phyloP scores from a whole-genome alignment of 441 rosid genomes.

The Erodium trifolium region DNA sequence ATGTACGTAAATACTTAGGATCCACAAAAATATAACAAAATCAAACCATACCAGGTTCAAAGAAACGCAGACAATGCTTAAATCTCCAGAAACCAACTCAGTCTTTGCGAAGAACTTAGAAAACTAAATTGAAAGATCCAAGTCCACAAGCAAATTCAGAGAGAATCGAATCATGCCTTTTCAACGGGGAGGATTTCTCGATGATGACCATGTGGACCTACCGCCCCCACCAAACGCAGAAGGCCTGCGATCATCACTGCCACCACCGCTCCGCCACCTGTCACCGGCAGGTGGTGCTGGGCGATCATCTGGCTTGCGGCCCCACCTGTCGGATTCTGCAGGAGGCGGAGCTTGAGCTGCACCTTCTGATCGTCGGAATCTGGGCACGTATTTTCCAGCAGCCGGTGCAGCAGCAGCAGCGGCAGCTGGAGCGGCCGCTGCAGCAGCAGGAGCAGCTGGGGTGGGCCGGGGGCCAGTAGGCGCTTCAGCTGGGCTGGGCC shows the following conservation, averaged over 20 bases:
- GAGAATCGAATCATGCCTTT: too few relatives aligned
- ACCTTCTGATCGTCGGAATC: conserved; percentile 32
- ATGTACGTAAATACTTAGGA: too few relatives aligned
- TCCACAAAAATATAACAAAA: too few relatives aligned
- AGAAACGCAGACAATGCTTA: too few relatives aligned
- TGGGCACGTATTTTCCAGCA: conserved; percentile 64
- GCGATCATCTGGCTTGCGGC: conserved; percentile 21
- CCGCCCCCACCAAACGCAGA: conserved; percentile 19
- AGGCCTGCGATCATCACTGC: conserved; percentile 20
- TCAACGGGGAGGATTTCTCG: conserved; percentile 25
- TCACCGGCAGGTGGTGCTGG: neutral
- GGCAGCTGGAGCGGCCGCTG: conserved; percentile 12
- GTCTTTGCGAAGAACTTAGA: too few relatives aligned
- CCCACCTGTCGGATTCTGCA: conserved; percentile 41
- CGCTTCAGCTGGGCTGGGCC: conserved; percentile 26
- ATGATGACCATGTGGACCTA: conserved; percentile 40
- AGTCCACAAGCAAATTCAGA: too few relatives aligned
- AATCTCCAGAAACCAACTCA: too few relatives aligned
- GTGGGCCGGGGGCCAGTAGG: conserved; percentile 25
- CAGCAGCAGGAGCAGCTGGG: neutral
- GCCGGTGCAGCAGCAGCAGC: conserved; percentile 28
- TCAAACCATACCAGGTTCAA: too few relatives aligned
- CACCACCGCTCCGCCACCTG: conserved; percentile 26
- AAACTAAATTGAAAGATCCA: too few relatives aligned
- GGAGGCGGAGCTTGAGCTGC: conserved; percentile 32